A percentile compares a stretch with the other conserved stretches of the same genome.
Conservation (phyloP, 208 protist species). For the Angomonas ambiguus region DNA sequence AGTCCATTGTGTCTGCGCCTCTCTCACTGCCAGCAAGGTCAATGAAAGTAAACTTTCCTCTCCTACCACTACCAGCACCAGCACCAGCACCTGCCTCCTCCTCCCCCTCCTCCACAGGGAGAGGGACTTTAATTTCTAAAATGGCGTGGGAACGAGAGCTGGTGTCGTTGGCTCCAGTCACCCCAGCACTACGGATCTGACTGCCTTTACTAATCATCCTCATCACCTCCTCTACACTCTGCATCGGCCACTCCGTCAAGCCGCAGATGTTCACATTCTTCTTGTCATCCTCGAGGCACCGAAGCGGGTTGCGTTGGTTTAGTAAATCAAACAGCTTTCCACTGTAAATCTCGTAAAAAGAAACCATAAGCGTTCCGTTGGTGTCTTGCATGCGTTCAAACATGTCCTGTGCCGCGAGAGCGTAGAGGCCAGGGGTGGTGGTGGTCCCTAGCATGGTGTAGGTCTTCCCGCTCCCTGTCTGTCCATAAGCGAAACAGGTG, state of each 20-base stretch:
- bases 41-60: conserved; percentile 78
- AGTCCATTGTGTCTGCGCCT: conserved; percentile 69
- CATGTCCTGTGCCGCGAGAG: conserved; percentile 60
- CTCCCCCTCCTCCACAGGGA: neutral
- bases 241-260: conserved; percentile 48
- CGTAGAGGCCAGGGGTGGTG: conserved; percentile 60
- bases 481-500: conserved; percentile 88
- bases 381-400: conserved; percentile 43
- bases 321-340: conserved; percentile 75
- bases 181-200: conserved; percentile 67
- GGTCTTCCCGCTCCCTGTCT: conserved; percentile 91
- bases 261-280: conserved; percentile 60
- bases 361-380: conserved; percentile 31
- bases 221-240: conserved; percentile 51
- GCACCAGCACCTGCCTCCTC: neutral
- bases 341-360: conserved; percentile 87
- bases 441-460: conserved; percentile 86
- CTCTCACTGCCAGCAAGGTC: conserved; percentile 93
- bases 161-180: conserved; percentile 92
- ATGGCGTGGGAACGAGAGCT: conserved; percentile 96
- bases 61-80: conserved; percentile 27
- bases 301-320: conserved; percentile 54
- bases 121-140: conserved; percentile 60
- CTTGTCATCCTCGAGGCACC: conserved; percentile 63
- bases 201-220: conserved; percentile 82